These are phyloP conservation scores for Posidonia australis DNA, from an alignment of 106 monocot species.

Conservation along the genomic window DNA sequence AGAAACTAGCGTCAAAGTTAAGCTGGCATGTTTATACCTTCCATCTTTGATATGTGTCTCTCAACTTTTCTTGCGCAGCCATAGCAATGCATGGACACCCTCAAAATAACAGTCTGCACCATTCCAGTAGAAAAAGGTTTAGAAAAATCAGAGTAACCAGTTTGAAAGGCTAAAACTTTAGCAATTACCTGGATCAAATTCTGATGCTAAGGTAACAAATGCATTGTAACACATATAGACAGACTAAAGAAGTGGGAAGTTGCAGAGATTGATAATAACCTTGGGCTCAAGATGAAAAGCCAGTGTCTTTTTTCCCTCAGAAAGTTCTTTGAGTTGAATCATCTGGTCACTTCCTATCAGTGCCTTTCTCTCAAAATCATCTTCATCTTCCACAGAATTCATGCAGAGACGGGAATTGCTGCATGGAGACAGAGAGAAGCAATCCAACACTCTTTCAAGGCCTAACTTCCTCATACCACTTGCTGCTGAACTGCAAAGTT, in stretches of 20 bases:
- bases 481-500: slow-evolving; percentile 14
- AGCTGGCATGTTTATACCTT: neutral
- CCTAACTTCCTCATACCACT: slow-evolving; percentile 20
- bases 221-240: neutral
- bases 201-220: too few species aligned
- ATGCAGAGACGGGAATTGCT: slow-evolving; percentile 20
- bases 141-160: neutral
- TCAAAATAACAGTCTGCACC: neutral
- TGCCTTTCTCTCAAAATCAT: slow-evolving; percentile 8
- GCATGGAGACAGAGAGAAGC: slow-evolving; percentile 25
- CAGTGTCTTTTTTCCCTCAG: slow-evolving; percentile 9
- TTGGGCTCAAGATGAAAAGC: slow-evolving; percentile 16
- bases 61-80: slow-evolving; percentile 6
- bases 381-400: slow-evolving; percentile 19
- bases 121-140: neutral
- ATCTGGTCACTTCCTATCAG: slow-evolving; percentile 5
- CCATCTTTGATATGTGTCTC: slow-evolving; percentile 11
- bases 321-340: slow-evolving; percentile 1
- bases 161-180: too few species aligned
- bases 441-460: slow-evolving; percentile 35
- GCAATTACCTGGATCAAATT: too few species aligned
- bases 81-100: slow-evolving; percentile 11
- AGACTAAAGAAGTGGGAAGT: neutral
- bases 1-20: too few species aligned
- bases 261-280: neutral